Evolutionary conservation across 345 rosid genomes (phyloP).

Genomic region (Lagerstroemia speciosa): DNA sequence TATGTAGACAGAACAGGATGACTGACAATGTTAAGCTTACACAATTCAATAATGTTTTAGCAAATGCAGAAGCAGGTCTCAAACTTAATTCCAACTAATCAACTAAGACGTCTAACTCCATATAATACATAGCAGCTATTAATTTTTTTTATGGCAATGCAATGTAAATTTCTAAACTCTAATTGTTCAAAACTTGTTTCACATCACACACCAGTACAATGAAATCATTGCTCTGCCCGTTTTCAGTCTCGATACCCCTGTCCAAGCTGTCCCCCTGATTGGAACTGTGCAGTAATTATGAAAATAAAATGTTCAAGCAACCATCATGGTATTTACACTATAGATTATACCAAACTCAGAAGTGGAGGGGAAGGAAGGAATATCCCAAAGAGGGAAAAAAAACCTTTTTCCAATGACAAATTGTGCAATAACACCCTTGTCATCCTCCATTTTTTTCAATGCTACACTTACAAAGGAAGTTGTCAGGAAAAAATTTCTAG

Average conservation of each 20-base stretch:
- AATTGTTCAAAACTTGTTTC: neutral
- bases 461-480: constrained; percentile 39
- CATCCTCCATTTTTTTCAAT: constrained; percentile 46
- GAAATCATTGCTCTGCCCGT: constrained; percentile 33
- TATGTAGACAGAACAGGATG: neutral
- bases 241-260: constrained; percentile 33
- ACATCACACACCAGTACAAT: constrained; percentile 27
- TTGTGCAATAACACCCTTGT: constrained; percentile 64
- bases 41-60: neutral
- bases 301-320: neutral
- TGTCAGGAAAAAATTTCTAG: neutral
- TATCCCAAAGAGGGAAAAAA: neutral
- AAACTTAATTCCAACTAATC: neutral
- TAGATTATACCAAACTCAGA: neutral
- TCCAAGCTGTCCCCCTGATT: constrained; percentile 39
- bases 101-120: neutral
- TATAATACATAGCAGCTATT: neutral
- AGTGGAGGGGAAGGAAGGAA: constrained; percentile 5
- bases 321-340: neutral
- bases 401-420: constrained; percentile 96
- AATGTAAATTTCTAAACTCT: neutral
- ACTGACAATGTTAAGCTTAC: neutral
- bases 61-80: constrained; percentile 1
- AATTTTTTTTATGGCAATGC: neutral
- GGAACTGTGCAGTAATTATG: constrained; percentile 35